These are phyloP conservation scores for Saccharomycopsis phalli DNA, from an alignment of 1,139 yeast genomes.

Conservation along the genomic window DNA sequence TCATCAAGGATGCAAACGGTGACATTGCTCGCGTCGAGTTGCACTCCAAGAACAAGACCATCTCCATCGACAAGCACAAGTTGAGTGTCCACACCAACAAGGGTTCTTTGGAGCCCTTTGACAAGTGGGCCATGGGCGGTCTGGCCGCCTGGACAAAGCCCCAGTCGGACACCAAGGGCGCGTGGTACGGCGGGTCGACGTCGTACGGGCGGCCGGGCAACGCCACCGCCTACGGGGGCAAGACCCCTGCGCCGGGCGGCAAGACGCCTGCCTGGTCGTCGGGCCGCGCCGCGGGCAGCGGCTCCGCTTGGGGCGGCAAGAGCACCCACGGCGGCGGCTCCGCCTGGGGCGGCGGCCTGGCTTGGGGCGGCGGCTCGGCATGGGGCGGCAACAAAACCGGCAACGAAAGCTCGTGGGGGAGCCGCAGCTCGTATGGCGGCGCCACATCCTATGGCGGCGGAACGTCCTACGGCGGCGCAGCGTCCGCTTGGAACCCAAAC, in stretches of 20 bases:
- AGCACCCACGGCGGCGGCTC: constrained; percentile 24
- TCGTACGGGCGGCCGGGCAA: constrained; percentile 4
- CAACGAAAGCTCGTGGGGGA: constrained; percentile 31
- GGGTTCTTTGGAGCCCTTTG: constrained; percentile 58
- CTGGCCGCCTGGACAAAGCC: constrained; percentile 21
- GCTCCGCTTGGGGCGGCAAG: constrained; percentile 36
- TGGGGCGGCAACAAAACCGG: constrained; percentile 26
- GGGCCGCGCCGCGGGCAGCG: constrained; percentile 31
- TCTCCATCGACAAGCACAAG: constrained; percentile 73
- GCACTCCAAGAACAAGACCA: constrained; percentile 83
- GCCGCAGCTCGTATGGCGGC: constrained; percentile 29
- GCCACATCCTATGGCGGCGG: constrained; percentile 26
- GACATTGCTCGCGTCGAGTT: constrained; percentile 85
- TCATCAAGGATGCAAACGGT: constrained; percentile 88
- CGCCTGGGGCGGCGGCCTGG: constrained; percentile 28
- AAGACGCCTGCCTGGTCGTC: constrained; percentile 44
- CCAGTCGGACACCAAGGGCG: constrained; percentile 11
- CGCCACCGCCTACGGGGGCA: constrained; percentile 24
- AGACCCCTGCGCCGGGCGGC: constrained; percentile 38
- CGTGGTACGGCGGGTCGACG: background rate
- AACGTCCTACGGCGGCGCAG: constrained; percentile 33
- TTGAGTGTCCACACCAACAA: constrained; percentile 66
- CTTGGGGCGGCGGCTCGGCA: constrained; percentile 29
- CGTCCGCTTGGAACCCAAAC: constrained; percentile 30
- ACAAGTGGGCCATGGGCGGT: constrained; percentile 22